A percentile compares a stretch with the other conserved stretches of the same genome.
These are phyloP conservation scores for Scheffersomyces quercinus DNA, from an alignment of 1,139 yeast genomes.

Conservation along the genomic window DNA sequence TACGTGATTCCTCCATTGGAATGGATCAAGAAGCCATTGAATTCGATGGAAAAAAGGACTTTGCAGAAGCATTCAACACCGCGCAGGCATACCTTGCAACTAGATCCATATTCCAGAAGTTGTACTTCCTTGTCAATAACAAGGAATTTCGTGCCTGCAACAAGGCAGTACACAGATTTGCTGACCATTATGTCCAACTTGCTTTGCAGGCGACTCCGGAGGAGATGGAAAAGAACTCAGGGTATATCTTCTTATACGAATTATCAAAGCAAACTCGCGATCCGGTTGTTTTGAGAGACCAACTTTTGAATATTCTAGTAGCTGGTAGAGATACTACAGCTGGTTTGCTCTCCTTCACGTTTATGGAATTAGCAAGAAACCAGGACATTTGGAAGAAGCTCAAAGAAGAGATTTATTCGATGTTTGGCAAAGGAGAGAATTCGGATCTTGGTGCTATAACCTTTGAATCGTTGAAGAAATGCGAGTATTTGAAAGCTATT, in stretches of 20 bases:
- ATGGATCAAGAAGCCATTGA: slow-evolving; percentile 12
- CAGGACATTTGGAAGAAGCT: slow-evolving; percentile 37
- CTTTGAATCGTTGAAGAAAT: slow-evolving; percentile 51
- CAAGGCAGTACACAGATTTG: slow-evolving; percentile 24
- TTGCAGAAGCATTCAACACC: slow-evolving; percentile 32
- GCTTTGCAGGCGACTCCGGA: slow-evolving; percentile 28
- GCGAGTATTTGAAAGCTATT: slow-evolving; percentile 48
- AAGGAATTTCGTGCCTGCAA: slow-evolving; percentile 28
- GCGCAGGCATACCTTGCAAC: slow-evolving; percentile 31
- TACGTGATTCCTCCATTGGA: slow-evolving; percentile 32
- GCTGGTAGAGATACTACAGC: slow-evolving; percentile 54
- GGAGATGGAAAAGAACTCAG: slow-evolving; percentile 40
- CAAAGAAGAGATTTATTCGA: slow-evolving; percentile 29
- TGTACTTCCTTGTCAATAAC: slow-evolving; percentile 29
- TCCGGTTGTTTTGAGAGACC: slow-evolving; percentile 43
- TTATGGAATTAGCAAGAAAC: slow-evolving; percentile 43
- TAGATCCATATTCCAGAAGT: slow-evolving; percentile 29
- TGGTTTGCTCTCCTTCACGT: slow-evolving; percentile 41
- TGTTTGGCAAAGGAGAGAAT: slow-evolving; percentile 38
- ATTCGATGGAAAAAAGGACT: slow-evolving; percentile 27
- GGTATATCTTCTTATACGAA: slow-evolving; percentile 46
- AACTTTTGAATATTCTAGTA: slow-evolving; percentile 43
- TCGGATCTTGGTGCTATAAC: slow-evolving; percentile 32
- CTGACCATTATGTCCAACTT: slow-evolving; percentile 30
- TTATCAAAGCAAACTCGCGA: slow-evolving; percentile 47